phyloP scores from a whole-genome alignment of 2,329 filamentous ascomycete species.

The Rugonectria rugulosa region DNA sequence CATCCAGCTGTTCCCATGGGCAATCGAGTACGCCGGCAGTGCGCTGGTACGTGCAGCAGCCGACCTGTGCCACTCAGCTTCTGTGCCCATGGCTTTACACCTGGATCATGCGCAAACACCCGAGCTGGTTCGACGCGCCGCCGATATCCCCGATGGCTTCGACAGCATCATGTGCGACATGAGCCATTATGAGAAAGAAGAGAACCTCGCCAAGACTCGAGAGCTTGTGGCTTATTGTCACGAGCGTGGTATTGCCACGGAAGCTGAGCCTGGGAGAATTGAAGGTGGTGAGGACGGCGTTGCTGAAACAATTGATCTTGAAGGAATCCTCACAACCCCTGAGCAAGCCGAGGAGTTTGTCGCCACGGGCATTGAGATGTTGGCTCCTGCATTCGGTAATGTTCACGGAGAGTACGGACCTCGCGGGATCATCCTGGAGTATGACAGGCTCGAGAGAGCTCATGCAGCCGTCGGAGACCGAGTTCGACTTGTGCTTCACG shows the following conservation, averaged over 20 bases:
- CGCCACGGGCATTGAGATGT: constrained; percentile 73
- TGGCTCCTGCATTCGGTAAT: constrained; percentile 79
- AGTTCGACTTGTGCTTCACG: constrained; percentile 56
- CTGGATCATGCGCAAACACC: constrained; percentile 72
- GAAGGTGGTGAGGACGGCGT: constrained; percentile 71
- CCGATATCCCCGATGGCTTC: constrained; percentile 52
- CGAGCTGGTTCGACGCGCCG: constrained; percentile 63
- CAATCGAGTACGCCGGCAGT: constrained; percentile 66
- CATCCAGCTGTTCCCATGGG: constrained; percentile 77
- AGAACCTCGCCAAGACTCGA: constrained; percentile 69
- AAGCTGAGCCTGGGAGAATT: constrained; percentile 59
- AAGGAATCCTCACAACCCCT: constrained; percentile 66
- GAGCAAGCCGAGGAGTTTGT: constrained; percentile 76
- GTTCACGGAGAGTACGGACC: constrained; percentile 78
- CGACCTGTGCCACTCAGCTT: constrained; percentile 59
- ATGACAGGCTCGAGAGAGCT: constrained; percentile 39
- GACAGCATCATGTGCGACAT: constrained; percentile 81
- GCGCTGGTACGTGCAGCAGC: constrained; percentile 62
- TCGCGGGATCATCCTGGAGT: constrained; percentile 50
- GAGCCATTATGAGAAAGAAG: constrained; percentile 73
- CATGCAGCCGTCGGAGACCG: constrained; percentile 52
- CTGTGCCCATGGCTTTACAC: constrained; percentile 67
- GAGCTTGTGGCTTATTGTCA: constrained; percentile 69
- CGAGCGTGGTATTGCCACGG: constrained; percentile 68
- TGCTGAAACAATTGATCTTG: constrained; percentile 60